A percentile compares a stretch with the other conserved stretches of the same genome.
Conservation (phyloP, 1,139 yeast genomes). For the Pneumocystis canis region DNA sequence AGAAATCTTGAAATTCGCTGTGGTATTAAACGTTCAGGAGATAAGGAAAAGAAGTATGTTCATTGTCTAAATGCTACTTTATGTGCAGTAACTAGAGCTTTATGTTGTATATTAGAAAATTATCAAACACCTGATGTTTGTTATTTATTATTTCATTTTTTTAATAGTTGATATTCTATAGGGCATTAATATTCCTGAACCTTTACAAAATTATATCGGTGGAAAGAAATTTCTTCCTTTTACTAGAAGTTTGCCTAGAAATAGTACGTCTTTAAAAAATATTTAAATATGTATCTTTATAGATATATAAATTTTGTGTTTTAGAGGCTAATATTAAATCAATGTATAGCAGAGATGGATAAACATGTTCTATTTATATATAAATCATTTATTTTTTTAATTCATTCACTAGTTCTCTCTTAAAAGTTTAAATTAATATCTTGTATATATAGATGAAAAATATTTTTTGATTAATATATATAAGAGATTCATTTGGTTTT, state of each 20-base stretch:
- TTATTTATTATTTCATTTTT: constrained; percentile 3
- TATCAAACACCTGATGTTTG: constrained; percentile 90
- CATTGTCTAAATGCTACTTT: constrained; percentile 96
- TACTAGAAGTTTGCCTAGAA: constrained; percentile 83
- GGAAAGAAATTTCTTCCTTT: constrained; percentile 95
- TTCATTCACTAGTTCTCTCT: no score
- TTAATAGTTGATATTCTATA: not conserved
- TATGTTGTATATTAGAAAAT: constrained; percentile 92
- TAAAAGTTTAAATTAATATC: no score
- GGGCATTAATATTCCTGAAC: constrained; percentile 87
- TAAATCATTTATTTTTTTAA: not conserved
- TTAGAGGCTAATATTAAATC: not conserved
- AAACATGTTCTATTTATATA: not conserved
- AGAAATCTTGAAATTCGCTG: constrained; percentile 97
- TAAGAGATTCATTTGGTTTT: not conserved
- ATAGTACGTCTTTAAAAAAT: constrained; percentile 23
- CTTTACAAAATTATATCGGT: constrained; percentile 85
- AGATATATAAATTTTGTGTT: not conserved
- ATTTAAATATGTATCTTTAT: not conserved
- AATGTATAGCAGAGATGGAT: not conserved
- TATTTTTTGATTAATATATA: not conserved
- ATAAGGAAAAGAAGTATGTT: constrained; percentile 91
- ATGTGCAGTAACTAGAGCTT: constrained; percentile 95
- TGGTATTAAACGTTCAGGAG: constrained; percentile 92
- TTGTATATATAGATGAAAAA: not conserved